phyloP scores from a whole-genome alignment of 2,329 filamentous ascomycete genomes.

The Fusarium floridanum region DNA sequence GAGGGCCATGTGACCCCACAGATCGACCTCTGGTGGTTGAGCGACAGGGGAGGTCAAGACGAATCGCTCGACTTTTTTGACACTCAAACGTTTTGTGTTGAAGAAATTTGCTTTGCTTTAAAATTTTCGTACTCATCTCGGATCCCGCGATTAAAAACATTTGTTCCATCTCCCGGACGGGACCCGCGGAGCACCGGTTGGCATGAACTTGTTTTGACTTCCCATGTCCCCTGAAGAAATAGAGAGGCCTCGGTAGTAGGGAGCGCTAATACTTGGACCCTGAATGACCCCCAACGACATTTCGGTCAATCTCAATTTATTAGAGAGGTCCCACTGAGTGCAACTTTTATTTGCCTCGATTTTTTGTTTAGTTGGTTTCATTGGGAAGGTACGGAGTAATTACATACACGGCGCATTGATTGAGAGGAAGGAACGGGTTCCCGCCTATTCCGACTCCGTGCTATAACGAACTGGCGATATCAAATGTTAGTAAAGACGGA shows the following conservation, averaged over 20 bases:
- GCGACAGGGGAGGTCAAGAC: background rate
- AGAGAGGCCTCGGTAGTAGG: background rate
- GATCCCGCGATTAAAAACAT: background rate
- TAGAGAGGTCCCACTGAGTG: background rate
- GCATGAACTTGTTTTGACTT: background rate
- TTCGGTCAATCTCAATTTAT: background rate
- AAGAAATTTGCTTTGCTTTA: background rate
- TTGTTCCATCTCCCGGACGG: background rate
- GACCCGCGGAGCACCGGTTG: background rate
- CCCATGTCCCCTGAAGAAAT: background rate
- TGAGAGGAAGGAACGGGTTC: background rate
- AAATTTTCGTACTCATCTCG: background rate
- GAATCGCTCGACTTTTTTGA: background rate
- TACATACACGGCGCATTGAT: background rate
- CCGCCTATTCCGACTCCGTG: background rate
- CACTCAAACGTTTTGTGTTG: background rate
- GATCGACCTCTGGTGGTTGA: background rate
- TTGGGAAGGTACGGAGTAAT: background rate
- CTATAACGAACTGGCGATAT: background rate
- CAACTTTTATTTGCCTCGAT: background rate
- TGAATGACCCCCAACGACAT: background rate
- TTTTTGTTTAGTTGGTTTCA: background rate
- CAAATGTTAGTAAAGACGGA: background rate
- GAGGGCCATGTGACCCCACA: conserved; percentile 6
- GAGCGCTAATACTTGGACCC: conserved; percentile 7